A percentile compares a stretch with the other conserved stretches of the same genome.
Evolutionary conservation across 129 eudicot genomes (phyloP).

Genomic region (Smallanthus sonchifolius): DNA sequence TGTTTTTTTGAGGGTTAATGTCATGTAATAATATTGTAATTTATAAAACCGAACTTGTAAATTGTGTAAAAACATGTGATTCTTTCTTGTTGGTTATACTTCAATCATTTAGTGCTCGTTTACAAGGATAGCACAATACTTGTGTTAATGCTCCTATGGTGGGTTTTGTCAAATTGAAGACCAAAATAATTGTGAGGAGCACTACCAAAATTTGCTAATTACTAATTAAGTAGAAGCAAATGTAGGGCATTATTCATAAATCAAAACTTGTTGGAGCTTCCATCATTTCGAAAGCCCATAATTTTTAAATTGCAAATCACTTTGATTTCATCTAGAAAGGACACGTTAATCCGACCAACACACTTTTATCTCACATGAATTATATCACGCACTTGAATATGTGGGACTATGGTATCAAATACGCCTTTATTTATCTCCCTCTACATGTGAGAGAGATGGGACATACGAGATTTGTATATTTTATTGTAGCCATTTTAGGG

Average conservation of each 20-base stretch:
- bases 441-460: neutral
- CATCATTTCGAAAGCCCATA: slow-evolving; percentile 26
- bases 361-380: neutral
- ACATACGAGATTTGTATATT: neutral
- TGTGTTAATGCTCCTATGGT: slow-evolving; percentile 17
- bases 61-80: neutral
- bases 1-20: too few relatives aligned
- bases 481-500: neutral
- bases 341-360: neutral
- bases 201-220: slow-evolving; percentile 20
- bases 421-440: neutral
- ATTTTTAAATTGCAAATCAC: slow-evolving; percentile 11
- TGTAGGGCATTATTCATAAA: slow-evolving; percentile 11
- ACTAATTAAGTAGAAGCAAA: slow-evolving; percentile 33
- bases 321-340: slow-evolving; percentile 8
- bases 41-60: too few relatives aligned
- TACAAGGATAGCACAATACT: slow-evolving; percentile 32
- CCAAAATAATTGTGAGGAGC: slow-evolving; percentile 24
- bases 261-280: slow-evolving; percentile 24
- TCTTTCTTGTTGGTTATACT: neutral
- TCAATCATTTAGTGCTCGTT: slow-evolving; percentile 25
- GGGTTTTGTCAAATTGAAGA: slow-evolving; percentile 15
- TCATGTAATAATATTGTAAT: too few relatives aligned
- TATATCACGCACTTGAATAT: slow-evolving; percentile 4
- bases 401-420: slow-evolving; percentile 3